These are phyloP conservation scores for Tricholoma terreum DNA, from an alignment of 768 basidiomycete genomes.

Conservation along the genomic window DNA sequence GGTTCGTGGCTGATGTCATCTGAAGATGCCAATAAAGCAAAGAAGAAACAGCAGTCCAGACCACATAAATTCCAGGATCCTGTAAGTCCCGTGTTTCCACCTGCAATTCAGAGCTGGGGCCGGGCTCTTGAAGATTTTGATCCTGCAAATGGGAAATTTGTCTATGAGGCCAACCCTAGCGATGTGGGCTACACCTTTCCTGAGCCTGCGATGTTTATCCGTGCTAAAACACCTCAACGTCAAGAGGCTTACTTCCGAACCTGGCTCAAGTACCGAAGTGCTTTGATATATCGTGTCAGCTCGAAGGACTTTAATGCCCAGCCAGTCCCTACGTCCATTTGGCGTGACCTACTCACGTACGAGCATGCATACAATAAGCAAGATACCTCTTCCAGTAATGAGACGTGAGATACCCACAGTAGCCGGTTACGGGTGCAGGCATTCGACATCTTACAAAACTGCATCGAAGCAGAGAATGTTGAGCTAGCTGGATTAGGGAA, in stretches of 20 bases:
- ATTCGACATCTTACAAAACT: slow-evolving; percentile 2
- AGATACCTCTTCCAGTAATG: not conserved
- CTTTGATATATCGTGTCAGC: not conserved
- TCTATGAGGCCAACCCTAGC: not conserved
- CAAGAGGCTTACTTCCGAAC: not conserved
- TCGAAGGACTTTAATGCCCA: not conserved
- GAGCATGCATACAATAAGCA: not conserved
- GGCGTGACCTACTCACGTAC: not conserved
- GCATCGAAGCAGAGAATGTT: not conserved
- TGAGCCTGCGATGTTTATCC: not conserved
- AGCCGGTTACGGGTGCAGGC: not conserved
- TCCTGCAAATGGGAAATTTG: not conserved
- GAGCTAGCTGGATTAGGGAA: not conserved
- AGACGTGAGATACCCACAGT: not conserved
- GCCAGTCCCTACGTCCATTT: not conserved
- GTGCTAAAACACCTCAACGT: not conserved
- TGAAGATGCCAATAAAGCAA: not conserved
- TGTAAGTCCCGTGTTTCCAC: not conserved
- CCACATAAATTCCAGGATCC: not conserved
- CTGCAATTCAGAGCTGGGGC: not conserved
- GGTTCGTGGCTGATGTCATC: too few species aligned
- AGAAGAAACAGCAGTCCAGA: not conserved
- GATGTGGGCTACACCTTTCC: not conserved
- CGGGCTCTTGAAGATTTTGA: not conserved
- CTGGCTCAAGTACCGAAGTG: not conserved